Evolutionary conservation across 1,284 basidiomycete species (phyloP).

Genomic region (Boletellus sp.): DNA sequence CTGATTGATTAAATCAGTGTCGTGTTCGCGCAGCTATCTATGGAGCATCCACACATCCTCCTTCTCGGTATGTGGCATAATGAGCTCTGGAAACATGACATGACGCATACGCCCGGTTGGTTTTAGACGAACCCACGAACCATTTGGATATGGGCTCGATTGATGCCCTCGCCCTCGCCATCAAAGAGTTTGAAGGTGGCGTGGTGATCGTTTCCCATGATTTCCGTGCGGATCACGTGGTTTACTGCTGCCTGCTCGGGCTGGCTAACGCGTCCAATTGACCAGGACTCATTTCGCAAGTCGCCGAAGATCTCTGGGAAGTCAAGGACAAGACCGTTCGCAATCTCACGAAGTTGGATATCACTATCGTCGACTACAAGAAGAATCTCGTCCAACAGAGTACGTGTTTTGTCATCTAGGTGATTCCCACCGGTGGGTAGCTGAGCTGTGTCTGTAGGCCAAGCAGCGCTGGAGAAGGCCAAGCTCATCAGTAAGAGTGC

Average conservation of each 20-base stretch:
- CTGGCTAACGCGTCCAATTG: slow-evolving; percentile 11
- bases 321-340: slow-evolving; percentile 92
- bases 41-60: slow-evolving; percentile 92
- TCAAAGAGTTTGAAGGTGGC: slow-evolving; percentile 96
- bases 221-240: slow-evolving; percentile 63
- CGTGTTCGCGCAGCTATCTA: slow-evolving; percentile 87
- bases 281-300: slow-evolving; percentile 85
- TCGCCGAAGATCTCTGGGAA: slow-evolving; percentile 97
- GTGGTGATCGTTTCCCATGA: slow-evolving; percentile 98
- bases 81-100: slow-evolving; percentile 7
- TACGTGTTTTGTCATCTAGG: slow-evolving; percentile 38
- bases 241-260: slow-evolving; percentile 4
- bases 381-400: slow-evolving; percentile 69
- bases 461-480: slow-evolving; percentile 83
- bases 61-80: slow-evolving; percentile 57
- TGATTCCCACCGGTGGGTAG: slow-evolving; percentile 11
- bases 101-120: slow-evolving; percentile 5
- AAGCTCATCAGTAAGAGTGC: slow-evolving; percentile 85
- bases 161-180: slow-evolving; percentile 90
- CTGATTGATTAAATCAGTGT: slow-evolving; percentile 49
- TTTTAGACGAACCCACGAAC: slow-evolving; percentile 86
- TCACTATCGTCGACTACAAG: slow-evolving; percentile 91
- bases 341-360: slow-evolving; percentile 87
- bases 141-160: slow-evolving; percentile 95
- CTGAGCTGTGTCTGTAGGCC: slow-evolving; percentile 41